Percentiles rank a stretch among this genome's conserved stretches.
phyloP scores from a whole-genome alignment of 352 stramenopile species.

The Globisporangium viniferum region DNA sequence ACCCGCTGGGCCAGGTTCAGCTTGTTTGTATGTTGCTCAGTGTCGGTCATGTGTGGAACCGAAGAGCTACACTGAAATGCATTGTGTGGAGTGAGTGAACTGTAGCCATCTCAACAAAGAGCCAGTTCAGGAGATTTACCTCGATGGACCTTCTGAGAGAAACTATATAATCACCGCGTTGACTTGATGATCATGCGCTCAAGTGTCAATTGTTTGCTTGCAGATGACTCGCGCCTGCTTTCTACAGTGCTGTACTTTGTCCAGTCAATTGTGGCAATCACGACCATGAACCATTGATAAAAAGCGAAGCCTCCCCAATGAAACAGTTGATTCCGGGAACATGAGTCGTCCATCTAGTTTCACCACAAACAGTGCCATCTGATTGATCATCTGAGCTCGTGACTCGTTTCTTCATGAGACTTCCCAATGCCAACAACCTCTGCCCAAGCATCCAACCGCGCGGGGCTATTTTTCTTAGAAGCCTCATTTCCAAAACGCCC shows the following conservation, averaged over 20 bases:
- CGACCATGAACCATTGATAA: neutral
- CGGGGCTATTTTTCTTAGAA: neutral
- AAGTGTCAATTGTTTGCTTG: no score
- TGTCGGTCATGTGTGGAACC: neutral
- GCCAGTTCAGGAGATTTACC: neutral
- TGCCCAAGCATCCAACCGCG: neutral
- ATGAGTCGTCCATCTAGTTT: neutral
- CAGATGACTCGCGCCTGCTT: neutral
- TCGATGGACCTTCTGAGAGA: no score
- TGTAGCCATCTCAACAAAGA: neutral
- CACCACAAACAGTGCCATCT: neutral
- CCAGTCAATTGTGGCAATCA: neutral
- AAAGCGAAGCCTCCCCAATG: neutral
- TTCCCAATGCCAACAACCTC: neutral
- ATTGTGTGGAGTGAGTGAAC: neutral
- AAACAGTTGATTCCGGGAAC: neutral
- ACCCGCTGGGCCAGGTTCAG: neutral
- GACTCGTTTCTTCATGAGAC: neutral
- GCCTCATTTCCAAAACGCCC: neutral
- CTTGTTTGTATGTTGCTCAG: neutral
- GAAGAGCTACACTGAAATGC: neutral
- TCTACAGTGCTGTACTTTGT: neutral
- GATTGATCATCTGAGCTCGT: neutral
- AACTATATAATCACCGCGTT: no score
- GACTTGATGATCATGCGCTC: no score